Percentiles rank a stretch among this genome's conserved stretches.
Conservation (phyloP, 192 early-diverging fungal genomes). For the Backusella psychrophila region DNA sequence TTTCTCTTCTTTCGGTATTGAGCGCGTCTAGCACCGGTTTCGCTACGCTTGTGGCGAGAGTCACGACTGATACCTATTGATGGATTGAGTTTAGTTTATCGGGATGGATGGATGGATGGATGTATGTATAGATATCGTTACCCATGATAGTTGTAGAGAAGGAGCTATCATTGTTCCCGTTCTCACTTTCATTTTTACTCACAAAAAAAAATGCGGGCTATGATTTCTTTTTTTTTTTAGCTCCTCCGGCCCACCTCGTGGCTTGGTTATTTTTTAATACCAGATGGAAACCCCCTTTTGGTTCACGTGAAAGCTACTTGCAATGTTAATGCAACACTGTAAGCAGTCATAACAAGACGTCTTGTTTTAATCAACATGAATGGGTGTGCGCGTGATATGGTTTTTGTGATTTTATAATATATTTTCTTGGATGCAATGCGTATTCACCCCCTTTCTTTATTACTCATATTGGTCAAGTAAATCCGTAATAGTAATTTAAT, state of each 20-base stretch:
- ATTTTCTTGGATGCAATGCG: too few relatives aligned
- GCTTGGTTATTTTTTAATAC: neutral
- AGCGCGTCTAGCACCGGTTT: slow-evolving; percentile 98
- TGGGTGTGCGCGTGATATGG: too few relatives aligned
- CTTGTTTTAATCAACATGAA: too few relatives aligned
- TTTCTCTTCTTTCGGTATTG: slow-evolving; percentile 99
- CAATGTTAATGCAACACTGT: too few relatives aligned
- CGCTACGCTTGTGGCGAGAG: slow-evolving; percentile 97
- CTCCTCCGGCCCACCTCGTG: neutral
- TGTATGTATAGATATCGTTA: slow-evolving; percentile 9
- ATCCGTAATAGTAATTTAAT: too few relatives aligned
- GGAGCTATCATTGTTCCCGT: slow-evolving; percentile 6
- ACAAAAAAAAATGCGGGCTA: neutral
- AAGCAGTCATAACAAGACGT: too few relatives aligned
- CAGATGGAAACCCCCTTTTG: neutral
- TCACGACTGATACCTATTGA: slow-evolving; percentile 95
- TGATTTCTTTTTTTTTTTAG: slow-evolving; percentile 1
- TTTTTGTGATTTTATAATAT: too few relatives aligned
- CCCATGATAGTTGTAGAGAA: slow-evolving; percentile 24
- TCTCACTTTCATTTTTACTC: neutral
- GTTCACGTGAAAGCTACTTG: too few relatives aligned
- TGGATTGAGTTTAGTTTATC: neutral
- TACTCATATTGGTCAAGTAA: too few relatives aligned
- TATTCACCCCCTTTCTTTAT: too few relatives aligned
- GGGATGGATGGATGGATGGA: slow-evolving; percentile 26